These are phyloP conservation scores for Mrakia blollopis DNA, from an alignment of 768 basidiomycete genomes.

Conservation along the genomic window DNA sequence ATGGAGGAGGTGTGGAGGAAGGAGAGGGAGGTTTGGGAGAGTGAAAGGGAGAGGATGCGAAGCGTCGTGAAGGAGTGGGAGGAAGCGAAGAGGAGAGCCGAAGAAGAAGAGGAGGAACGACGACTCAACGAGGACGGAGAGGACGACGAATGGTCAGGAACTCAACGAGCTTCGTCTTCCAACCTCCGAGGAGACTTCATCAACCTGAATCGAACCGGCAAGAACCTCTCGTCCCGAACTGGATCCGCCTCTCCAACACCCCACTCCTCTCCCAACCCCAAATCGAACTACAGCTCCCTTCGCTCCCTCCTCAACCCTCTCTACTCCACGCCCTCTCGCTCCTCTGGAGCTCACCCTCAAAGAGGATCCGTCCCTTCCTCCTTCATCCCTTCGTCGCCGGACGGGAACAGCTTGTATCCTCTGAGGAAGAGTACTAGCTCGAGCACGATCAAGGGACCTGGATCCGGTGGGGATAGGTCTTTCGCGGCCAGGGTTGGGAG, in stretches of 20 bases:
- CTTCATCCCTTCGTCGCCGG: constrained; percentile 14
- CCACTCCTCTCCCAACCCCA: constrained; percentile 20
- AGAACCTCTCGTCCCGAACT: neutral
- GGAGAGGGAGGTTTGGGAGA: constrained; percentile 75
- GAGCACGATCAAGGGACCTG: constrained; percentile 22
- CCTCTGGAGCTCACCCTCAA: neutral
- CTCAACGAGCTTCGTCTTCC: neutral
- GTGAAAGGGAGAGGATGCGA: constrained; percentile 69
- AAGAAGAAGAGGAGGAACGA: constrained; percentile 44
- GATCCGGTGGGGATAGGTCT: neutral
- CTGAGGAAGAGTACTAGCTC: constrained; percentile 14
- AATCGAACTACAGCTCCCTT: constrained; percentile 20
- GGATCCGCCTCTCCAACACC: constrained; percentile 16
- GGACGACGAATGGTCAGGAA: constrained; percentile 11
- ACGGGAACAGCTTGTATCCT: neutral
- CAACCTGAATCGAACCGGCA: neutral
- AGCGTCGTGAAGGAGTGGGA: constrained; percentile 81
- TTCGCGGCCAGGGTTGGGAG: neutral
- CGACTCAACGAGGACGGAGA: constrained; percentile 39
- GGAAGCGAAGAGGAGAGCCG: constrained; percentile 44
- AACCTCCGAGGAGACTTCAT: neutral
- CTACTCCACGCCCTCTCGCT: constrained; percentile 7
- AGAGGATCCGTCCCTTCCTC: constrained; percentile 21
- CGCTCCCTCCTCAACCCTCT: constrained; percentile 27
- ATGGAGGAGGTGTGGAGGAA: constrained; percentile 74